Evolutionary conservation across 2,329 filamentous ascomycete species (phyloP), one percentile per base, ranked within the genome.

Genomic region (Raffaelea deltoideospora): DNA sequence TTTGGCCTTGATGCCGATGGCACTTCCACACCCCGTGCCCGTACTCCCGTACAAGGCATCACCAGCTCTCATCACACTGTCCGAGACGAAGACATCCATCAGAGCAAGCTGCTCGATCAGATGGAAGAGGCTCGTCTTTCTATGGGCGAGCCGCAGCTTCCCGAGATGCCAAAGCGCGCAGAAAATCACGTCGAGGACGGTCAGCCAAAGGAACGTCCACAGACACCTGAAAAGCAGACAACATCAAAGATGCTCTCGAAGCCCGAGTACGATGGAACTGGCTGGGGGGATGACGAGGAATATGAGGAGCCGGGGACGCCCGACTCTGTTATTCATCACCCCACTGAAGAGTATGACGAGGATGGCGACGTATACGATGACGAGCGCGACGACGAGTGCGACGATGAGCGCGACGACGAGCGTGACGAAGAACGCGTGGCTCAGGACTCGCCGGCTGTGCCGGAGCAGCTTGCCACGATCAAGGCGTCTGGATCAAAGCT

Each of bases 311-410:
- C 75, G 10, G 72, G 75, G 24, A 92, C 85, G 8, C 87, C 88
- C 13, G 82, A 86, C 34, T 96, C 88, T 7, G 87, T 96, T 18
- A 88, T 95, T 44, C 81, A 83, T 43, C 82, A 87, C 49, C 74
- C 76, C 3, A 55, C 83, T 33, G 56, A 60, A 3, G 48, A 53
- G 18, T 56, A 60, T n/a, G 15, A 41, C 6, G 41, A 40, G 6
- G 41, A 45, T 2, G 38, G 31, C 6, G 38, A 43, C 8, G 24
- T 34, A 4, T 41, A 37, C 4, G 40, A 44, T 11, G 42, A 41
- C 5, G 37, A 38, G 7, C 15, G 33, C 5, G n/a, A 33, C 3
- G 39, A 41, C 5, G 32, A 35, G 11, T 10, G 23, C 10, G 58
- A 63, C 1, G 60, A 65, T 9, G 61, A 67, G 10, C 50, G 34